Evolutionary conservation across 139 green algal species (phyloP).

Genomic region (Chloropicon primus): DNA sequence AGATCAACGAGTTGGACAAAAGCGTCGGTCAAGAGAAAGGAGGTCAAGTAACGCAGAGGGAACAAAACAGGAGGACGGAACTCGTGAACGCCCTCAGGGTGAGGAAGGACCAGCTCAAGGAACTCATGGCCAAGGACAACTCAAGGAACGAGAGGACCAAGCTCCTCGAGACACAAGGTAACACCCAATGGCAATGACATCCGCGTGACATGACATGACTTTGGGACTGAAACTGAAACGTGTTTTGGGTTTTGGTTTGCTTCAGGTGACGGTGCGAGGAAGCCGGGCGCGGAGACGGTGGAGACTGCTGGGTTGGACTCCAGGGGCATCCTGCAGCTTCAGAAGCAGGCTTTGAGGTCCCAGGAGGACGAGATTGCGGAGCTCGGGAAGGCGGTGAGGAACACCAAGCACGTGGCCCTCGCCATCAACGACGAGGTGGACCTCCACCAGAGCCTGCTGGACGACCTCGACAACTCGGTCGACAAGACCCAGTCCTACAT

Average conservation of each 20-base stretch:
- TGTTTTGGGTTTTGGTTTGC: too few relatives aligned
- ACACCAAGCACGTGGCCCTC: conserved; percentile 57
- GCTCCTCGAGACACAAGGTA: background rate
- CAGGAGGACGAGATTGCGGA: conserved; percentile 59
- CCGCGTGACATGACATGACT: too few relatives aligned
- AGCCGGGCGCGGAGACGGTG: conserved; percentile 32
- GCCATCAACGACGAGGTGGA: conserved; percentile 78
- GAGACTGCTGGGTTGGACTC: conserved; percentile 47
- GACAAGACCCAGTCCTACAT: conserved; percentile 51
- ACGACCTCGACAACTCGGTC: conserved; percentile 69
- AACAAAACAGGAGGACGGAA: background rate
- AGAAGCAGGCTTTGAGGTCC: conserved; percentile 50
- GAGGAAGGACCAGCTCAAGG: background rate
- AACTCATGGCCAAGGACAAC: background rate
- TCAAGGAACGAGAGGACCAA: background rate
- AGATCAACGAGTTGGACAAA: background rate
- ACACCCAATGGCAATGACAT: too few relatives aligned
- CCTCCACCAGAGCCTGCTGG: conserved; percentile 69
- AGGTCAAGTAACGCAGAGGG: background rate
- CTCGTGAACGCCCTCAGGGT: background rate
- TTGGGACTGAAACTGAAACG: too few relatives aligned
- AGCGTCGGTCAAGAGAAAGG: background rate
- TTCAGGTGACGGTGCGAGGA: background rate
- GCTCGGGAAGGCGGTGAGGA: conserved; percentile 21
- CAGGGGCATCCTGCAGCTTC: conserved; percentile 44